Evolutionary conservation across 345 rosid genomes (phyloP).

Genomic region (Eucalyptus cloeziana): DNA sequence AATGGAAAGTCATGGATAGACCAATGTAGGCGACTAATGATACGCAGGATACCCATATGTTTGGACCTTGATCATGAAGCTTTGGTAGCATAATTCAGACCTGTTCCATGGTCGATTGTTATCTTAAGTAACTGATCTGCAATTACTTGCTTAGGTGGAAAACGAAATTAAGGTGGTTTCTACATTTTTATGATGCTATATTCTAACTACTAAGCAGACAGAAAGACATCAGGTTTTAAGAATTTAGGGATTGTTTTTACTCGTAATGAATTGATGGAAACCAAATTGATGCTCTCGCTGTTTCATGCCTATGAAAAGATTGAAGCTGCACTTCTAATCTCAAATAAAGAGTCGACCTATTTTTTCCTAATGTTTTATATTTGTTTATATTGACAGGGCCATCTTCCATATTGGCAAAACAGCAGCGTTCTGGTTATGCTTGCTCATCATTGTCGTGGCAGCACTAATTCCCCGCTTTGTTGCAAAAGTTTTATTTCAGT

Average conservation of each 20-base stretch:
- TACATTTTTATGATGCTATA: neutral
- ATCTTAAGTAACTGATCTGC: neutral
- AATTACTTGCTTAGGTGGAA: neutral
- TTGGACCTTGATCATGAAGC: neutral
- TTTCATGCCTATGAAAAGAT: neutral
- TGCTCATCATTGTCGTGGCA: slow-evolving; percentile 54
- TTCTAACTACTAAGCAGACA: neutral
- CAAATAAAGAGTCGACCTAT: neutral
- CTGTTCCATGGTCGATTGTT: neutral
- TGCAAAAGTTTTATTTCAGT: slow-evolving; percentile 47
- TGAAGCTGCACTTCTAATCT: neutral
- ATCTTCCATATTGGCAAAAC: slow-evolving; percentile 49
- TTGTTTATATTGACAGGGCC: slow-evolving; percentile 48
- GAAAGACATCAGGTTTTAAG: neutral
- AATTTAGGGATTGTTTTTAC: neutral
- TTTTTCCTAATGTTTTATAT: neutral
- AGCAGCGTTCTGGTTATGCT: slow-evolving; percentile 68
- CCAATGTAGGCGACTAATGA: neutral
- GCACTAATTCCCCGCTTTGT: slow-evolving; percentile 57
- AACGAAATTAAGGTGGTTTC: neutral
- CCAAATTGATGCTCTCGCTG: neutral
- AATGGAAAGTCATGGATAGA: neutral
- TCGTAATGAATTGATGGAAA: neutral
- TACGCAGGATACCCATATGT: neutral
- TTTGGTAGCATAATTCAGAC: neutral